A percentile compares a stretch with the other conserved stretches of the same genome.
phyloP scores from a whole-genome alignment of 495 filamentous ascomycete genomes.

The Annulohypoxylon nitens region DNA sequence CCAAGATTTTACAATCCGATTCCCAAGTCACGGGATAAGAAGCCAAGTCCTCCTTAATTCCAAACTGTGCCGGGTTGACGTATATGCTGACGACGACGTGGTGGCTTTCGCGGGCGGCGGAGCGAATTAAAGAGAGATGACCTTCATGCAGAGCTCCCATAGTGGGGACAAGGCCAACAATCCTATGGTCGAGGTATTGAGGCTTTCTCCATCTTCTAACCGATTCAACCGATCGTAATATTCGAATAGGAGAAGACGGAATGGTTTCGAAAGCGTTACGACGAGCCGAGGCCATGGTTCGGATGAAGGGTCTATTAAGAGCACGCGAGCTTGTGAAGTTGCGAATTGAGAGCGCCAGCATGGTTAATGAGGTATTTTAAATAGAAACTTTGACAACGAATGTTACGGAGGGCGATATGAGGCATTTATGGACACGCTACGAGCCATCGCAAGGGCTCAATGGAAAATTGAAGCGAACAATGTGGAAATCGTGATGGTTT shows the following conservation, averaged over 20 bases:
- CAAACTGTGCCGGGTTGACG: conserved; percentile 98
- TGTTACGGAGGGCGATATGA: conserved; percentile 36
- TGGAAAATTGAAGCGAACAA: conserved; percentile 29
- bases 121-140: conserved; percentile 87
- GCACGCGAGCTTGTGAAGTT: conserved; percentile 49
- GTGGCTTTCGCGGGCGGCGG: conserved; percentile 85
- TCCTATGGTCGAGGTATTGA: conserved; percentile 74
- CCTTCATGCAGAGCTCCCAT: conserved; percentile 97
- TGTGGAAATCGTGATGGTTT: conserved; percentile 60
- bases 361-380: conserved; percentile 37
- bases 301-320: conserved; percentile 30
- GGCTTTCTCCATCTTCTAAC: conserved; percentile 79
- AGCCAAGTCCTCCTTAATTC: conserved; percentile 85
- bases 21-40: conserved; percentile 94
- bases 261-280: conserved; percentile 54
- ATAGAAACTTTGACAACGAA: not conserved
- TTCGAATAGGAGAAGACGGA: conserved; percentile 70
- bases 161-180: conserved; percentile 90
- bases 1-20: conserved; percentile 74
- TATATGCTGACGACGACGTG: conserved; percentile 90
- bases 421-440: conserved; percentile 41
- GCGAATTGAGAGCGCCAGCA: conserved; percentile 50
- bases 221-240: conserved; percentile 78
- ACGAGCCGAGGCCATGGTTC: conserved; percentile 53
- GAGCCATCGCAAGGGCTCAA: conserved; percentile 50